Conservation (phyloP, 1,284 basidiomycete species). For the Ganoderma lingzhi region DNA sequence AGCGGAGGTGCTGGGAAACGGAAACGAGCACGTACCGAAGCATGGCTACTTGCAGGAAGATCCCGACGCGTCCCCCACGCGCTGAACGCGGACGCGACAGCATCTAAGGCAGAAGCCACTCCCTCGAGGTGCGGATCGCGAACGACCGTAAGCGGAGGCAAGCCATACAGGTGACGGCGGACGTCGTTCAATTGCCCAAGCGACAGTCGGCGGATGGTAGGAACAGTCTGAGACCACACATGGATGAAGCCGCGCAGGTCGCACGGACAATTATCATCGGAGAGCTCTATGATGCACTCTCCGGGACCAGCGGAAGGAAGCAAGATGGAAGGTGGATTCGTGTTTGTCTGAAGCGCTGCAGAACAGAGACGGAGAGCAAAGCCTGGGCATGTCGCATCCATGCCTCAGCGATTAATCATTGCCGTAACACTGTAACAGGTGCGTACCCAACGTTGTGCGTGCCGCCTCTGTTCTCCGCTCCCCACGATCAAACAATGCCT, state of each 20-base stretch:
- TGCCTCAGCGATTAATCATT: neutral
- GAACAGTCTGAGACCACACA: slow-evolving; percentile 8
- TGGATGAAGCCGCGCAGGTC: slow-evolving; percentile 1
- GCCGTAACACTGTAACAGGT: neutral
- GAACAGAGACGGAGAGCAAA: neutral
- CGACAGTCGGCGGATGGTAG: slow-evolving; percentile 7
- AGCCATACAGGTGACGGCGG: neutral
- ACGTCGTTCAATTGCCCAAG: neutral
- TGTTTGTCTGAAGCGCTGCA: neutral
- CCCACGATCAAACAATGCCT: neutral
- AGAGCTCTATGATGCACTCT: neutral
- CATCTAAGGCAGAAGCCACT: neutral
- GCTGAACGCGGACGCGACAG: neutral
- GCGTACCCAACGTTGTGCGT: neutral
- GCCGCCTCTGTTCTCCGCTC: neutral
- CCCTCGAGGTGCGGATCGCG: slow-evolving; percentile 1
- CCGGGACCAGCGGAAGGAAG: neutral
- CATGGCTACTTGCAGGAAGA: neutral
- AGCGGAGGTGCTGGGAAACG: neutral
- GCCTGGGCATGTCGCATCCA: neutral
- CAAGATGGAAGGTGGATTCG: neutral
- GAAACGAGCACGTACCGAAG: neutral
- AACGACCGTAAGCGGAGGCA: neutral
- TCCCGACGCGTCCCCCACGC: slow-evolving; percentile 3
- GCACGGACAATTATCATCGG: neutral